Conservation (phyloP, 345 rosid genomes). For the Eucalyptus sp. region DNA sequence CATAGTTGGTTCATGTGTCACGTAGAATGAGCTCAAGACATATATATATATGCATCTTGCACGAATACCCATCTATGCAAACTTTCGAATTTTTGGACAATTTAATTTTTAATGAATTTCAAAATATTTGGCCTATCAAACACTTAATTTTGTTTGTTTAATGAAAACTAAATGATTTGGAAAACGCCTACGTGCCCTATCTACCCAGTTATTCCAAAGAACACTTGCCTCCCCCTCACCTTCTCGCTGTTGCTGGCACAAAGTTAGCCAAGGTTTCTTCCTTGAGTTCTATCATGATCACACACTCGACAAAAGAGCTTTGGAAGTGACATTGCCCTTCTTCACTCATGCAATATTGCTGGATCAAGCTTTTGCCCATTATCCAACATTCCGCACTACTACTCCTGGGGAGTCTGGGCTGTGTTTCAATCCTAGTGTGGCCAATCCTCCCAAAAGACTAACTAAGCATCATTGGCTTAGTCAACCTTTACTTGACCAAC, state of each 20-base stretch:
- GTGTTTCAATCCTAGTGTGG: background rate
- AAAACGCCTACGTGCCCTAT: background rate
- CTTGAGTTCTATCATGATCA: background rate
- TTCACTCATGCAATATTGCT: background rate
- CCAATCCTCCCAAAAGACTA: background rate
- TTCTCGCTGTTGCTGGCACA: background rate
- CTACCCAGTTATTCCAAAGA: background rate
- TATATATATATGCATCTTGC: background rate
- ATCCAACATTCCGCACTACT: background rate
- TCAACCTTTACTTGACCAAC: background rate
- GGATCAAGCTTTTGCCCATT: background rate
- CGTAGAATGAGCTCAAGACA: background rate
- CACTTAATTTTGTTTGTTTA: background rate
- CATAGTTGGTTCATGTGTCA: background rate
- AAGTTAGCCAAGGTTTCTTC: background rate
- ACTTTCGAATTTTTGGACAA: background rate
- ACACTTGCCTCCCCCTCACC: background rate
- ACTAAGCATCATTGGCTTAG: background rate
- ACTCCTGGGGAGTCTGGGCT: rapidly evolving
- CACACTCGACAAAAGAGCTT: background rate
- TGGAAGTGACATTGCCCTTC: background rate
- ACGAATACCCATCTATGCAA: background rate
- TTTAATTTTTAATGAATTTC: background rate
- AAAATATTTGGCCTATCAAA: background rate
- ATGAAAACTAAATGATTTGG: background rate